phyloP scores from a whole-genome alignment of 1,284 basidiomycete genomes.

The Cronartium quercuum region DNA sequence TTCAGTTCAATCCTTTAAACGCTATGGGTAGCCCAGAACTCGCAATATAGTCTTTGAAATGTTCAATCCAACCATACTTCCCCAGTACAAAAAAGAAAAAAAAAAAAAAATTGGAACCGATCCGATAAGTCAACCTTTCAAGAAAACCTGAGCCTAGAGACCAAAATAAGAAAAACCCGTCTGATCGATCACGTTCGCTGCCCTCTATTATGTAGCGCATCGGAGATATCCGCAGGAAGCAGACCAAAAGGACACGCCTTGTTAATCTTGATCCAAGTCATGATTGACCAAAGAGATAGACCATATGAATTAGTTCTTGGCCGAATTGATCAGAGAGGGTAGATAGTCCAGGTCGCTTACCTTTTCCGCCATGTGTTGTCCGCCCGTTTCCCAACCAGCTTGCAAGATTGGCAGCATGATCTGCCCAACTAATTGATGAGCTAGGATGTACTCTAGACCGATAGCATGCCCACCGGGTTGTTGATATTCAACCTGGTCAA shows the following conservation, averaged over 20 bases:
- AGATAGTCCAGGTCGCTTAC: too few relatives aligned
- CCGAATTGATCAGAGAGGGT: too few relatives aligned
- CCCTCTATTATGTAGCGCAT: background rate
- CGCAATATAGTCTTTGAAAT: too few relatives aligned
- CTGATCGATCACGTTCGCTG: background rate
- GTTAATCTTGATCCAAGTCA: background rate
- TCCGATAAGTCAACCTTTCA: too few relatives aligned
- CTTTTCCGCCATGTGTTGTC: slow-evolving; percentile 62
- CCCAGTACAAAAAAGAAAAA: too few relatives aligned
- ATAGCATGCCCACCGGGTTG: background rate
- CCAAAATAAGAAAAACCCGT: too few relatives aligned
- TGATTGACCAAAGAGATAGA: background rate
- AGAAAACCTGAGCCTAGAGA: too few relatives aligned
- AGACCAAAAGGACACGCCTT: background rate
- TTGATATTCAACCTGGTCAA: background rate
- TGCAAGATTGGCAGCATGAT: slow-evolving; percentile 64
- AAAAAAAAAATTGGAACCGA: too few relatives aligned
- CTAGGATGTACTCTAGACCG: slow-evolving; percentile 48
- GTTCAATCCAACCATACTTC: too few relatives aligned
- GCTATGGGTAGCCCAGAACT: too few relatives aligned
- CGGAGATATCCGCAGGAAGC: background rate
- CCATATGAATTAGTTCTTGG: too few relatives aligned
- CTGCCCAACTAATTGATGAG: slow-evolving; percentile 58
- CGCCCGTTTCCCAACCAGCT: slow-evolving; percentile 80
- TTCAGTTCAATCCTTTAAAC: too few relatives aligned